A percentile compares a stretch with the other conserved stretches of the same genome.
Evolutionary conservation across 495 filamentous ascomycete species (phyloP).

Genomic region (Patellaria atrata): DNA sequence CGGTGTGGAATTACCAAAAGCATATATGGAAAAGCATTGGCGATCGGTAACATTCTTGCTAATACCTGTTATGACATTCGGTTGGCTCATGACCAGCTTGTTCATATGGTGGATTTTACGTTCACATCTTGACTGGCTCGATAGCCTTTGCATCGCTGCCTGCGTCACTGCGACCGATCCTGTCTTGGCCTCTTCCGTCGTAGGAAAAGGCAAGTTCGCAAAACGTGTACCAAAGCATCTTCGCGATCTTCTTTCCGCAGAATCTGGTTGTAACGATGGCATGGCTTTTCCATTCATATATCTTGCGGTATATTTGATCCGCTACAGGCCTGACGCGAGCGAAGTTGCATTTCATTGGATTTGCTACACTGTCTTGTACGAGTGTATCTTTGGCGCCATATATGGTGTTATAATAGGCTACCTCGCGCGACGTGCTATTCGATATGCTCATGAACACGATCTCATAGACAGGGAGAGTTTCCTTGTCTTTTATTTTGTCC

Average conservation of each 20-base stretch:
- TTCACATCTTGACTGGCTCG: slow-evolving; percentile 65
- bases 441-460: slow-evolving; percentile 68
- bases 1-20: slow-evolving; percentile 91
- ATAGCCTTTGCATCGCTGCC: slow-evolving; percentile 71
- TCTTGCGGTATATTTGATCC: slow-evolving; percentile 73
- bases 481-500: slow-evolving; percentile 94
- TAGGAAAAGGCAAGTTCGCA: slow-evolving; percentile 97
- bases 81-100: slow-evolving; percentile 89
- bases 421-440: slow-evolving; percentile 77
- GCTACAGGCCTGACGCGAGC: slow-evolving; percentile 51
- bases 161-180: slow-evolving; percentile 98
- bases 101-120: slow-evolving; percentile 91
- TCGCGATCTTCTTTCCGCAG: slow-evolving; percentile 85
- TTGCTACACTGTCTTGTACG: slow-evolving; percentile 80
- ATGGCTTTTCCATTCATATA: slow-evolving; percentile 99
- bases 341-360: slow-evolving; percentile 78
- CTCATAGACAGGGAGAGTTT: slow-evolving; percentile 95
- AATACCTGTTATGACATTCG: slow-evolving; percentile 92
- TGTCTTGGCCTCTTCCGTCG: slow-evolving; percentile 92
- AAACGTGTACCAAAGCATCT: slow-evolving; percentile 95
- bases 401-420: slow-evolving; percentile 86
- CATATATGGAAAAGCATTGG: slow-evolving; percentile 98
- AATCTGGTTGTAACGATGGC: slow-evolving; percentile 98
- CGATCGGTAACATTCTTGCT: slow-evolving; percentile 78
- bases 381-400: slow-evolving; percentile 85